Base-by-base conservation (phyloP, 768 basidiomycete species). In the Lactarius psammicola region DNA sequence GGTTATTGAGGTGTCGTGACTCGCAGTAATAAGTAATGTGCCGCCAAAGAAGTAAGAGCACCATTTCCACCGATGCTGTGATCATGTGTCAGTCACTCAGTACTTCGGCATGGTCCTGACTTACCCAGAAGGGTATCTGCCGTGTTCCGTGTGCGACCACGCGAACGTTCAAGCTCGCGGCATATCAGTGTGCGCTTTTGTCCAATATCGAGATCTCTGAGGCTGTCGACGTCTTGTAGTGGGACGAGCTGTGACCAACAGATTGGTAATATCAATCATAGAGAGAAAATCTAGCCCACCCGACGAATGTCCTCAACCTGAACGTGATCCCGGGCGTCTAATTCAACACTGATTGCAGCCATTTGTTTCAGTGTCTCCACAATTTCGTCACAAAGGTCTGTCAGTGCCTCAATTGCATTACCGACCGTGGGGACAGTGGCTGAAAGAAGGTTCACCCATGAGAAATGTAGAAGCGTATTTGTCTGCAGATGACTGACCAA, bases 401-500 rank as follows among this genome's bases (percentile, higher is more conserved):
- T 82, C 53, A 93, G 77, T 0, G 88, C 85, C 59, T 87, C 85
- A 28, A 92, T 80, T 2, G 86, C 83, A 71, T 92, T 88, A 3
- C 89, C 88, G 3, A 94, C 78, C 0, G 87, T 89, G 11, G 92
- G 92, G 20, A 90, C 82, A 9, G 88, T 88, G 1, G 87, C 92
- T 90, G 67, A 18, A 11, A 34, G 20, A 7, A 17, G 42, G 33
- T 28, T 28, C 26, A 8, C 23, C 23, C 17, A 59, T 57, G 31
- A 54, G 60, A 38, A 38, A 56, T 23, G 13, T 51, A 54, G 33
- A 31, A 26, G 15, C 51, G 18, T 2, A 38, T 28, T 42, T 23
- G 30, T 44, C n/a, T 38, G 26, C 9, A 4, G n/a, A 58, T 15
- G 18, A 76, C 82, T 33, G 66, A 86, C 88, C 83, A 28, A 86